A percentile compares a stretch with the other conserved stretches of the same genome.
Conservation (phyloP, 2,329 filamentous ascomycete genomes). For the Mycocentrospora acerina region DNA sequence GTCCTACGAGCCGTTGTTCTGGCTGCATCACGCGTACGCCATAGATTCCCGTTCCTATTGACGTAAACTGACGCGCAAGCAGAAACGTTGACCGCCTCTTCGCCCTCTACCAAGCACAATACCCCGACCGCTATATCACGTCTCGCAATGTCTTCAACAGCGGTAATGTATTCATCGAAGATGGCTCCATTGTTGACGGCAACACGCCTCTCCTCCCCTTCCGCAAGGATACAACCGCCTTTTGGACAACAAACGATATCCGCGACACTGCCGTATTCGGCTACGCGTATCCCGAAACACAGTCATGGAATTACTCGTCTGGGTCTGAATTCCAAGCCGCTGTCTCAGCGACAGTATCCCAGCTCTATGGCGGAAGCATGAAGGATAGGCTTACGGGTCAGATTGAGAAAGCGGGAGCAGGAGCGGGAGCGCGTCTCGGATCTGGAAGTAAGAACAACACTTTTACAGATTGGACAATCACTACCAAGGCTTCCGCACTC, state of each 20-base stretch:
- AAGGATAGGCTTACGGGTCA: conserved; percentile 4
- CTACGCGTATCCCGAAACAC: conserved; percentile 38
- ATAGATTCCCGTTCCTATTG: neutral
- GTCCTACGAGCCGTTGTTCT: conserved; percentile 70
- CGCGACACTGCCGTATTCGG: conserved; percentile 28
- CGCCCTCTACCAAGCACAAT: conserved; percentile 72
- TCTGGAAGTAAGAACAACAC: conserved; percentile 2
- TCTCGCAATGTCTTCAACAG: conserved; percentile 39
- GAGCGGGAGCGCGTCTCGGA: neutral
- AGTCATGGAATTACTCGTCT: conserved; percentile 26
- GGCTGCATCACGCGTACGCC: conserved; percentile 44
- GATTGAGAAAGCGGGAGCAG: neutral
- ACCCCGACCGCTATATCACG: conserved; percentile 67
- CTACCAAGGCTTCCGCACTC: conserved; percentile 7
- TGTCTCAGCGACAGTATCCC: conserved; percentile 19
- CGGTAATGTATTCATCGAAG: conserved; percentile 44
- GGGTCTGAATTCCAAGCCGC: conserved; percentile 8
- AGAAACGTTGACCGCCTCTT: conserved; percentile 52
- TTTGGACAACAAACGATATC: conserved; percentile 34
- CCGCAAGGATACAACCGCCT: conserved; percentile 18
- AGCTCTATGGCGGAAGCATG: conserved; percentile 22
- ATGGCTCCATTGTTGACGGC: conserved; percentile 47
- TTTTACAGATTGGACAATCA: conserved; percentile 32
- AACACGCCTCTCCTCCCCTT: conserved; percentile 47
- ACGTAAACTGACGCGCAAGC: neutral